phyloP scores from a whole-genome alignment of 768 basidiomycete genomes.

The Lactarius vividus region DNA sequence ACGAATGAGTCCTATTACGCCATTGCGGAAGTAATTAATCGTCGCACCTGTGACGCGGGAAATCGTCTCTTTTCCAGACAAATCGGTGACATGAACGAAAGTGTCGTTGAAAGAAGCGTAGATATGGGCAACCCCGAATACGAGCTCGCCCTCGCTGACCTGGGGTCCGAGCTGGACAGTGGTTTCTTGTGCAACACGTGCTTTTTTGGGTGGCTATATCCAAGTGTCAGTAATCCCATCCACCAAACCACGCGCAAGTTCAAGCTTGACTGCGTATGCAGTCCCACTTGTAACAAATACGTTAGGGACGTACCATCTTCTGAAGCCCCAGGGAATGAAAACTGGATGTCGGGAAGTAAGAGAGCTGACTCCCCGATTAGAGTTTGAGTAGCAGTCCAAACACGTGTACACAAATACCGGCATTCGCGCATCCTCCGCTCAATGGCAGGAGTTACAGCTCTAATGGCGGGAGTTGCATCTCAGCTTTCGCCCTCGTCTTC shows the following conservation, averaged over 20 bases:
- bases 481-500: background rate
- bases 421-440: too few relatives aligned
- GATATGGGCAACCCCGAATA: slow-evolving; percentile 98
- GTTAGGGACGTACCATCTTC: slow-evolving; percentile 18
- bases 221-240: slow-evolving; percentile 49
- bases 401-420: slow-evolving; percentile 3
- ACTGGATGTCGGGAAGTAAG: background rate
- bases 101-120: slow-evolving; percentile 99
- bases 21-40: slow-evolving; percentile 30
- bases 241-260: slow-evolving; percentile 35
- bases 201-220: slow-evolving; percentile 86
- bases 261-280: slow-evolving; percentile 5
- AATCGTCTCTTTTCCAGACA: slow-evolving; percentile 98
- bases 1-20: background rate
- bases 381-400: slow-evolving; percentile 11
- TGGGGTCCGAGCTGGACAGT: slow-evolving; percentile 93
- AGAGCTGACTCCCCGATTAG: background rate
- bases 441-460: too few relatives aligned
- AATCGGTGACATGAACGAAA: slow-evolving; percentile 98
- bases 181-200: slow-evolving; percentile 75
- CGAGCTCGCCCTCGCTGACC: slow-evolving; percentile 93
- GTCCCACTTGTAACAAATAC: background rate
- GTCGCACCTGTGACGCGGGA: slow-evolving; percentile 87
- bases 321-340: background rate
- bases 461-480: too few relatives aligned